These are phyloP conservation scores for Fusarium abutilonis DNA, from an alignment of 2,329 filamentous ascomycete species.

Conservation along the genomic window DNA sequence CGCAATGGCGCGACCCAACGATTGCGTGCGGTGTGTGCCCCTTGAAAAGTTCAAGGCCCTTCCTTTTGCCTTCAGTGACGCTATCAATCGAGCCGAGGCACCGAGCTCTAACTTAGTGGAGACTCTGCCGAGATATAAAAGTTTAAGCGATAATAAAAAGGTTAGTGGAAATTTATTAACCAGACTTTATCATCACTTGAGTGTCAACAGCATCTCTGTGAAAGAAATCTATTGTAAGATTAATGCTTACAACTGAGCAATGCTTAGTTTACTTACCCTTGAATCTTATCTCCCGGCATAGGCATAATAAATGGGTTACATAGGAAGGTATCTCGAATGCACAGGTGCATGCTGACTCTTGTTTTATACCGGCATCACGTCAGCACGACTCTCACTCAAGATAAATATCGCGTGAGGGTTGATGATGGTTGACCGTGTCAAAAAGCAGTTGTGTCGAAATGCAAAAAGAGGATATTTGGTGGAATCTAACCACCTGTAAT, in stretches of 20 bases:
- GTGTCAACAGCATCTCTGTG: too few relatives aligned
- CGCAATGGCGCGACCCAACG: slow-evolving; percentile 6
- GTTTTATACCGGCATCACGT: too few relatives aligned
- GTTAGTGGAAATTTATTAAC: slow-evolving; percentile 10
- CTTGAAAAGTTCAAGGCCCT: slow-evolving; percentile 2
- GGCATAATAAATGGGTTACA: background rate
- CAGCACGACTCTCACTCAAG: too few relatives aligned
- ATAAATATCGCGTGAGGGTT: background rate
- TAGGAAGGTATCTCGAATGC: background rate
- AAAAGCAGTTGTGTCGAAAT: background rate
- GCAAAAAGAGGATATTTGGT: slow-evolving; percentile 3
- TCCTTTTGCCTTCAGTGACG: slow-evolving; percentile 11
- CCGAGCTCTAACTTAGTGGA: slow-evolving; percentile 22
- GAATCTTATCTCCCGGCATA: background rate
- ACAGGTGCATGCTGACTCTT: background rate
- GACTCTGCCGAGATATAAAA: slow-evolving; percentile 9
- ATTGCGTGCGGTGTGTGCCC: background rate
- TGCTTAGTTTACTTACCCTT: background rate
- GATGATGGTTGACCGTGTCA: background rate
- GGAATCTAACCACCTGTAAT: slow-evolving; percentile 37
- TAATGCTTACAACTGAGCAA: background rate
- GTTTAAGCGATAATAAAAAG: background rate
- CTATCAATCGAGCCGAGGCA: slow-evolving; percentile 37
- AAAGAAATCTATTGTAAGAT: background rate
- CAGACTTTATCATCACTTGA: background rate